Evolutionary conservation across 1,139 yeast species (phyloP).

Genomic region (Magnusiomyces clavatus): DNA sequence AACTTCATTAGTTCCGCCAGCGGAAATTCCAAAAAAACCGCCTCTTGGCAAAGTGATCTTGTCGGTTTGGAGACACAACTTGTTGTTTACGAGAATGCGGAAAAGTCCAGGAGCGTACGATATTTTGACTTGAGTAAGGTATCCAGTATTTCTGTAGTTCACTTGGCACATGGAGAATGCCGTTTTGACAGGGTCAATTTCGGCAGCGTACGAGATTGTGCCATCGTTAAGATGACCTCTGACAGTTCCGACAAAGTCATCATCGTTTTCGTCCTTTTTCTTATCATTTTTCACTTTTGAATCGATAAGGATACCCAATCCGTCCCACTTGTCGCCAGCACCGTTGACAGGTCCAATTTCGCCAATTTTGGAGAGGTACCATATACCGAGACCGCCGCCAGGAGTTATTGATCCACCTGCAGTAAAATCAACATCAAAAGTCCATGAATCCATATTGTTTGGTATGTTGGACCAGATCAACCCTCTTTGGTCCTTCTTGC

Average conservation of each 20-base stretch:
- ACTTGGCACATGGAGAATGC: constrained; percentile 34
- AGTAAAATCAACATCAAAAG: constrained; percentile 27
- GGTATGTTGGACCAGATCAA: constrained; percentile 29
- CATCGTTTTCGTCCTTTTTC: neutral
- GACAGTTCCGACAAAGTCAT: constrained; percentile 27
- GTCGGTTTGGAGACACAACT: constrained; percentile 31
- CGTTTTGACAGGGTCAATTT: constrained; percentile 18
- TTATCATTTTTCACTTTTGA: constrained; percentile 16
- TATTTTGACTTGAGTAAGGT: constrained; percentile 26
- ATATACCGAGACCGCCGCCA: constrained; percentile 33
- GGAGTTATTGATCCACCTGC: constrained; percentile 30
- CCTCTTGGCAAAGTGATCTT: constrained; percentile 29
- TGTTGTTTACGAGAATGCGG: constrained; percentile 34
- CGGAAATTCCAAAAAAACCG: constrained; percentile 32
- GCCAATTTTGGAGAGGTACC: constrained; percentile 29
- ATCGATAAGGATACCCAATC: constrained; percentile 34
- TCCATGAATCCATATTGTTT: constrained; percentile 31
- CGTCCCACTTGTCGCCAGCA: constrained; percentile 34
- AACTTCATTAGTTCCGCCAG: constrained; percentile 27
- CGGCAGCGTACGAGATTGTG: constrained; percentile 17
- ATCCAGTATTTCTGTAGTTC: constrained; percentile 31
- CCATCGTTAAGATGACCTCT: constrained; percentile 38
- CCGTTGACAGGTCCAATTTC: constrained; percentile 33
- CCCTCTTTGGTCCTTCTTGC: constrained; percentile 23
- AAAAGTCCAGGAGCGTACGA: constrained; percentile 29